Conservation (phyloP, 257 asterid species). For the Misopates orontium region DNA sequence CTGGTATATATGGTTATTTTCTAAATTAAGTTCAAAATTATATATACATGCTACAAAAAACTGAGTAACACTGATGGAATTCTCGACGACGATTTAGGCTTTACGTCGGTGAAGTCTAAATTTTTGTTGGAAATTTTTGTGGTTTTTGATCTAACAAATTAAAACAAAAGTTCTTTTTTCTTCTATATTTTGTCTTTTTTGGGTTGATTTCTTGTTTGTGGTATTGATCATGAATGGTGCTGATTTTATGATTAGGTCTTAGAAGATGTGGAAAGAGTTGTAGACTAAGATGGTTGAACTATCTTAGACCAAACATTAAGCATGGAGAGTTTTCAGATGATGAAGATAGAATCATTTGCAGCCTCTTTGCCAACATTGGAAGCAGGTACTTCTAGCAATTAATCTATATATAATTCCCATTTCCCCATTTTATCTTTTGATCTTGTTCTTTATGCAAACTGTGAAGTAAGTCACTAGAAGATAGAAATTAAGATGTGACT, state of each 20-base stretch:
- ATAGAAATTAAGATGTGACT: too few relatives aligned
- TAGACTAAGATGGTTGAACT: constrained; percentile 85
- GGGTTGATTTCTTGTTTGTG: neutral
- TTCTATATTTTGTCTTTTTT: neutral
- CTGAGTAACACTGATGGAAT: too few relatives aligned
- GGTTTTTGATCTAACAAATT: too few relatives aligned
- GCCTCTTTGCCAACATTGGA: constrained; percentile 70
- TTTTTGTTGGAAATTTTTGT: too few relatives aligned
- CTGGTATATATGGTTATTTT: constrained; percentile 57
- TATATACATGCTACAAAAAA: too few relatives aligned
- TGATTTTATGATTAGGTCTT: constrained; percentile 41
- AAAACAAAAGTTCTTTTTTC: too few relatives aligned
- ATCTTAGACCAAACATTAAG: constrained; percentile 76
- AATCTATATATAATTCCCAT: too few relatives aligned
- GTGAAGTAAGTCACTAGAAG: too few relatives aligned
- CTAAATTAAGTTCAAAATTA: too few relatives aligned
- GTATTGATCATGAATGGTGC: neutral
- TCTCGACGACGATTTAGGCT: too few relatives aligned
- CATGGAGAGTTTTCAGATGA: constrained; percentile 78
- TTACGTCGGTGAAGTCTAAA: too few relatives aligned
- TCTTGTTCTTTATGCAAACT: too few relatives aligned
- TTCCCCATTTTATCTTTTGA: neutral
- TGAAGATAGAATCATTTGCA: constrained; percentile 72
- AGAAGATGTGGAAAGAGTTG: constrained; percentile 86
- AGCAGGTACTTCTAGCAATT: constrained; percentile 75